Evolutionary conservation across 2,329 filamentous ascomycete genomes (phyloP), one percentile per base, ranked within the genome.

Genomic region (Alternaria panax): DNA sequence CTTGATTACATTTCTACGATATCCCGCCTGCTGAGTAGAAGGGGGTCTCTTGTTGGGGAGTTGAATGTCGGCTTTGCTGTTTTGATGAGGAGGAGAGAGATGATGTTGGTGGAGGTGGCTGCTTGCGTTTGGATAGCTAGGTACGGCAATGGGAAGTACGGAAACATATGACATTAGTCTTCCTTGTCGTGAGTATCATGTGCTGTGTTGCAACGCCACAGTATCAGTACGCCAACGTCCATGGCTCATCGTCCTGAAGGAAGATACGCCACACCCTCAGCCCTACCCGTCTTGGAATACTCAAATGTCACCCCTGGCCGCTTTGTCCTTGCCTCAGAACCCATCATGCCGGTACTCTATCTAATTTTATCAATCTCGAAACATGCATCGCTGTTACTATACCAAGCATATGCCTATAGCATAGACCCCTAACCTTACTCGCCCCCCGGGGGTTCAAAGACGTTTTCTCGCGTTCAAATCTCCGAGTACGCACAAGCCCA

Each of bases 1-100:
- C 38, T 63, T 61, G 60, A 63, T 52, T 60, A 60, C 41, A 58
- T 62, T 69, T 66, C 62, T 64, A 62, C 55, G 55, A 64, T 62
- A 57, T 62, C 58, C 53, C 42, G 42, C 45, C 48, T 52, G 43
- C 61, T 55, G 51, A 42, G 53, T 58, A 51, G 42, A 18, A 34
- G 38, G 55, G 34, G 25, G 41, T 47, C 42, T 47, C 42, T 24
- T 22, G 24, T 40, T 47, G 47, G 24, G 22, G 50, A 28, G 27
- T 51, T 6, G 11, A 18, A 16, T 34, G 11, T 27, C 11, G 42
- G 42, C 32, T 34, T 51, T 34, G 12, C 34, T 51, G 16, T 51
- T 56, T 48, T 28, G 45, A 34, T 25, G 18, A 22, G 24, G 45
- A 48, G 30, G 48, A 40, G 32, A 51, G 34, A 40, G 48, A 7